These are phyloP conservation scores for Rugonectria rugulosa DNA, from an alignment of 2,329 filamentous ascomycete genomes.

Conservation along the genomic window DNA sequence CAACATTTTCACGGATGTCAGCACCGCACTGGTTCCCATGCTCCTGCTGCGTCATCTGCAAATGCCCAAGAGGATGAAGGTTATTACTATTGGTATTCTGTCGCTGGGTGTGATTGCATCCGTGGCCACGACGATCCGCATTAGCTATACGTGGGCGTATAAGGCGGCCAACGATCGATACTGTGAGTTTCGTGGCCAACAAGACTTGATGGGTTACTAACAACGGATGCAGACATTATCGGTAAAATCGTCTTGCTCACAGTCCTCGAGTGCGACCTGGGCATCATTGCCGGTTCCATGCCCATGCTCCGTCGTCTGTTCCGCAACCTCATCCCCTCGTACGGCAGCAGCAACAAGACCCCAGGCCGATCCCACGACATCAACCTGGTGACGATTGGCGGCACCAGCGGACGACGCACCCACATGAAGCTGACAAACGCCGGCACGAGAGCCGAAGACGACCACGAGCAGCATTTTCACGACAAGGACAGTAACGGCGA, in stretches of 20 bases:
- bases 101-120: slow-evolving; percentile 26
- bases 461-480: slow-evolving; percentile 17
- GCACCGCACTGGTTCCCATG: slow-evolving; percentile 19
- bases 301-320: slow-evolving; percentile 35
- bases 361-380: slow-evolving; percentile 21
- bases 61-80: slow-evolving; percentile 22
- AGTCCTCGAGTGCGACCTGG: slow-evolving; percentile 35
- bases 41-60: slow-evolving; percentile 26
- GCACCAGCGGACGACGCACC: slow-evolving; percentile 1
- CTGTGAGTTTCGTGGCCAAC: slow-evolving; percentile 15
- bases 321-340: slow-evolving; percentile 18
- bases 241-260: slow-evolving; percentile 35
- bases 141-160: slow-evolving; percentile 30
- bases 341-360: slow-evolving; percentile 13
- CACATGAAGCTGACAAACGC: slow-evolving; percentile 21
- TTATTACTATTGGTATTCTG: slow-evolving; percentile 23
- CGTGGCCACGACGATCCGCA: slow-evolving; percentile 29
- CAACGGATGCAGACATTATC: slow-evolving; percentile 23
- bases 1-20: slow-evolving; percentile 28
- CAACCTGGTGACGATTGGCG: slow-evolving; percentile 27
- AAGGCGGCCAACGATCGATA: slow-evolving; percentile 7
- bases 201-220: no score
- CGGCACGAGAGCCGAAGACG: slow-evolving; percentile 7
- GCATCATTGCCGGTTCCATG: slow-evolving; percentile 36
- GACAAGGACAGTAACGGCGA: slow-evolving; percentile 28